Conservation (phyloP, 2,329 filamentous ascomycete species). For the Balansia obtecta region DNA sequence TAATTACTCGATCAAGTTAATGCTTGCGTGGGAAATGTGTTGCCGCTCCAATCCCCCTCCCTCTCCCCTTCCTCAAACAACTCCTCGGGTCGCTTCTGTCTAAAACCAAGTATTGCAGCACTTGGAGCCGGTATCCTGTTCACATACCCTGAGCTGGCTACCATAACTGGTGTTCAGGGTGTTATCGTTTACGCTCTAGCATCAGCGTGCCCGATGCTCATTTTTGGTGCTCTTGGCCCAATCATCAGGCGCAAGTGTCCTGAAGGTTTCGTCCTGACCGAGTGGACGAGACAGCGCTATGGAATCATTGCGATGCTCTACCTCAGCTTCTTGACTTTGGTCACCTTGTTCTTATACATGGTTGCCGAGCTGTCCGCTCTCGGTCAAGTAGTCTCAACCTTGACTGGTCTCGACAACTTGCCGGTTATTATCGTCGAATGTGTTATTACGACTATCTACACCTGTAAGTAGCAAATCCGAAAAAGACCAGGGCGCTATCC, state of each 20-base stretch:
- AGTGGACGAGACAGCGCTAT: constrained; percentile 74
- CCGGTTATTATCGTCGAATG: constrained; percentile 70
- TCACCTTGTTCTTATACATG: constrained; percentile 81
- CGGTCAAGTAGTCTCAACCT: constrained; percentile 61
- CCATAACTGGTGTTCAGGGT: constrained; percentile 67
- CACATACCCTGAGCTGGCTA: constrained; percentile 69
- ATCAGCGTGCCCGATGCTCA: constrained; percentile 58
- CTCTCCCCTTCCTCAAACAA: constrained; percentile 13
- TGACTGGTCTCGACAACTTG: constrained; percentile 64
- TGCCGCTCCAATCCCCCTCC: constrained; percentile 58
- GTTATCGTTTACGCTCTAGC: constrained; percentile 64
- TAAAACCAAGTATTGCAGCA: constrained; percentile 43
- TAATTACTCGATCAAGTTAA: constrained; percentile 98
- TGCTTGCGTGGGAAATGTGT: constrained; percentile 97
- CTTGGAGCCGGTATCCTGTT: constrained; percentile 77
- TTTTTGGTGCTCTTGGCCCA: constrained; percentile 63
- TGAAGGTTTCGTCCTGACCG: constrained; percentile 72
- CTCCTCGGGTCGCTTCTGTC: constrained; percentile 11
- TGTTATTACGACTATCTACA: constrained; percentile 69
- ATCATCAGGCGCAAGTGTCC: constrained; percentile 71
- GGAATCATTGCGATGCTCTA: constrained; percentile 57
- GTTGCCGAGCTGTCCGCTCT: constrained; percentile 71
- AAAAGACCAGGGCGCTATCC: background rate
- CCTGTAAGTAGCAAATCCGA: constrained; percentile 36
- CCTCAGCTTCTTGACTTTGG: constrained; percentile 63